These are phyloP conservation scores for Leishmania major DNA, from an alignment of 208 protist genomes.

Conservation along the genomic window DNA sequence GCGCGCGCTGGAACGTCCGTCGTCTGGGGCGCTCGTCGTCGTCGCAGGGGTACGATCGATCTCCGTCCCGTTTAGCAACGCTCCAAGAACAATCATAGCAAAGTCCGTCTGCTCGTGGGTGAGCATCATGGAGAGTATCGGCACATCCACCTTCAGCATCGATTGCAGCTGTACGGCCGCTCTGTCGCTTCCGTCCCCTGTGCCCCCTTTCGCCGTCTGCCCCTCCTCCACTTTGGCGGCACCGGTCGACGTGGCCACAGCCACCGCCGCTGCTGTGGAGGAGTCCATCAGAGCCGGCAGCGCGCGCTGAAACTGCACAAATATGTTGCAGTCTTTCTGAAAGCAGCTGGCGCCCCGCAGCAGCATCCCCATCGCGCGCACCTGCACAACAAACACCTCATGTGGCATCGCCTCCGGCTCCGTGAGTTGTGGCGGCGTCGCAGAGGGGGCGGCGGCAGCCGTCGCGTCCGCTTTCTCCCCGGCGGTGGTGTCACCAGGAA, in stretches of 20 bases:
- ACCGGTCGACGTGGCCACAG: neutral
- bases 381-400: constrained; percentile 37
- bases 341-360: constrained; percentile 39
- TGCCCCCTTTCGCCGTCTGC: neutral
- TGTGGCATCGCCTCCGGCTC: constrained; percentile 6
- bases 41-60: neutral
- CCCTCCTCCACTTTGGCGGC: neutral
- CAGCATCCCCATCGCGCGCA: constrained; percentile 35
- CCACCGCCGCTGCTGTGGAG: neutral
- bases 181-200: neutral
- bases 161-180: constrained; percentile 13
- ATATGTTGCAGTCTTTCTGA: constrained; percentile 43
- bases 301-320: constrained; percentile 32
- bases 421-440: neutral
- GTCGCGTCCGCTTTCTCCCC: neutral
- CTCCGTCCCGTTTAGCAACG: constrained; percentile 35
- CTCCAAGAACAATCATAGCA: constrained; percentile 67
- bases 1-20: neutral
- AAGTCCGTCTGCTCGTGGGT: constrained; percentile 57
- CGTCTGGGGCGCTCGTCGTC: neutral
- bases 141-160: constrained; percentile 33
- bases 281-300: constrained; percentile 5
- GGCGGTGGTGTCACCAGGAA: constrained; percentile 4
- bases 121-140: constrained; percentile 33
- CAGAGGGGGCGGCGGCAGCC: neutral